A percentile compares a stretch with the other conserved stretches of the same genome.
Conservation (phyloP, 1,284 basidiomycete genomes). For the Abortiporus biennis region DNA sequence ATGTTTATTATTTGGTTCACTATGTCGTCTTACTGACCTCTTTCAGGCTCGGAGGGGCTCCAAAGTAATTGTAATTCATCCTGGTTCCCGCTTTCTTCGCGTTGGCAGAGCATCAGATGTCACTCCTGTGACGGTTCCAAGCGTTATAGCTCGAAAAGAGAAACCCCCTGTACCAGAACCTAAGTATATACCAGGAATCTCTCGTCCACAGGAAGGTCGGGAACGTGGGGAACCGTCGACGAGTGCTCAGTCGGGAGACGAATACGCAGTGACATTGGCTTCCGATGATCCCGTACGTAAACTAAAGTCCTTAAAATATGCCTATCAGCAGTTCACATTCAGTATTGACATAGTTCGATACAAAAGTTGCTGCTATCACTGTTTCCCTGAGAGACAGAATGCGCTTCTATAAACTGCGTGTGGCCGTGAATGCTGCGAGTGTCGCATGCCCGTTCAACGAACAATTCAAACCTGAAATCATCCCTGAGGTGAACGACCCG, state of each 20-base stretch:
- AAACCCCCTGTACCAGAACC: constrained; percentile 36
- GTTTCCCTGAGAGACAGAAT: constrained; percentile 77
- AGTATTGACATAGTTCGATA: constrained; percentile 47
- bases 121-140: constrained; percentile 67
- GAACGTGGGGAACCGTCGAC: constrained; percentile 17
- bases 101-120: constrained; percentile 91
- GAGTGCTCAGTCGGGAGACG: constrained; percentile 30
- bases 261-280: constrained; percentile 35
- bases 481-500: constrained; percentile 77
- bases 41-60: constrained; percentile 55
- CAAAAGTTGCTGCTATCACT: constrained; percentile 67
- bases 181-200: constrained; percentile 41
- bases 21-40: background rate
- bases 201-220: constrained; percentile 40
- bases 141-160: constrained; percentile 70
- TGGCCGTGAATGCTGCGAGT: constrained; percentile 67
- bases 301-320: background rate
- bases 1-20: background rate
- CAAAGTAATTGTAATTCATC: constrained; percentile 87
- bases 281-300: constrained; percentile 58
- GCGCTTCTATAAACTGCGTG: constrained; percentile 83
- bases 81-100: constrained; percentile 82
- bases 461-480: constrained; percentile 73
- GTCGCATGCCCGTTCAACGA: constrained; percentile 76
- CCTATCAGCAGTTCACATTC: constrained; percentile 3